Conservation (phyloP, 2,329 filamentous ascomycete species). For the Cryphonectria parasitica region DNA sequence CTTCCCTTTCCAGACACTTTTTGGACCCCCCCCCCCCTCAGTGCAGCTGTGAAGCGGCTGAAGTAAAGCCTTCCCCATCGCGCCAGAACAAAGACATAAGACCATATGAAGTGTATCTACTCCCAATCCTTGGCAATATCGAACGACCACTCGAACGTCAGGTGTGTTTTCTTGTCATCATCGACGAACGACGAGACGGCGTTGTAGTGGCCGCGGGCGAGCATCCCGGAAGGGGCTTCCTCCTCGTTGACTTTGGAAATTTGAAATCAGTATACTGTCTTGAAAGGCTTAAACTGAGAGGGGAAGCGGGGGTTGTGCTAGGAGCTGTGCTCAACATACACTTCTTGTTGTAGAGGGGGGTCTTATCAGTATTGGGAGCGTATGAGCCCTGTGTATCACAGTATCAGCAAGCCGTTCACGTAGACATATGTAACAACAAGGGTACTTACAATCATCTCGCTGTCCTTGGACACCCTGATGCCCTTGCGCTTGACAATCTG, state of each 20-base stretch:
- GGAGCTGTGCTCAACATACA: conserved; percentile 65
- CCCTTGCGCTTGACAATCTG: conserved; percentile 92
- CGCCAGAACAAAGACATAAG: not conserved
- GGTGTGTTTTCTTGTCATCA: conserved; percentile 88
- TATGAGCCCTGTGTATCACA: conserved; percentile 73
- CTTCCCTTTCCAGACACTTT: not conserved
- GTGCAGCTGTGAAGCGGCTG: not conserved
- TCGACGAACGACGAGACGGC: conserved; percentile 90
- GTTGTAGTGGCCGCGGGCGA: conserved; percentile 88
- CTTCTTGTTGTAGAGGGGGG: conserved; percentile 84
- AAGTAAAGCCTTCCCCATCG: not conserved
- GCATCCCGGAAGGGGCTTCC: conserved; percentile 88
- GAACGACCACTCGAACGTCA: conserved; percentile 95
- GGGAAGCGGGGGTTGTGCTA: too few relatives aligned
- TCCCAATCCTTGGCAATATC: conserved; percentile 95
- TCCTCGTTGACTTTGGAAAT: conserved; percentile 75
- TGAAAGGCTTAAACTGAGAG: not conserved
- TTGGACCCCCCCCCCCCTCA: not conserved
- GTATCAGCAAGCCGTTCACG: conserved; percentile 34
- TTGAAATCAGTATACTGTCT: not conserved
- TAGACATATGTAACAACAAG: conserved; percentile 3
- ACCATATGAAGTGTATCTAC: conserved; percentile 43
- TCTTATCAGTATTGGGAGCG: conserved; percentile 87
- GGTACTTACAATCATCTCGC: conserved; percentile 90
- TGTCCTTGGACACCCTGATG: conserved; percentile 85